Evolutionary conservation across 2,329 filamentous ascomycete species (phyloP).

Genomic region (Cordyceps farinosa): DNA sequence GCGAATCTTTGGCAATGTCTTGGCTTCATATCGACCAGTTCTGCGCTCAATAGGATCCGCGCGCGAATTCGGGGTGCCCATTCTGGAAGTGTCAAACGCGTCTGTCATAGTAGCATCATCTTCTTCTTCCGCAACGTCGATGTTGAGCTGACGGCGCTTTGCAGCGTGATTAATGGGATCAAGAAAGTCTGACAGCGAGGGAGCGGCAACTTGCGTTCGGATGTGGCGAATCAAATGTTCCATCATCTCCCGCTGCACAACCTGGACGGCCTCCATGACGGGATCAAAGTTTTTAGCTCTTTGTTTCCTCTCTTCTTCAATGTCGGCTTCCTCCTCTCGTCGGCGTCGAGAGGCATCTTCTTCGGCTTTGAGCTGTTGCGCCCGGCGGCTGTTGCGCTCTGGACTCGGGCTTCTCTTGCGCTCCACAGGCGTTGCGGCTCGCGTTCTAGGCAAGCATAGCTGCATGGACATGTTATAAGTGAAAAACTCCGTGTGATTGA

Average conservation of each 20-base stretch:
- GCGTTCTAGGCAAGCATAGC: constrained; percentile 46
- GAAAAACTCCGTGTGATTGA: constrained; percentile 81
- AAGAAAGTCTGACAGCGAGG: constrained; percentile 74
- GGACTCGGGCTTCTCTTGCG: constrained; percentile 36
- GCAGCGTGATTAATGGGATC: constrained; percentile 75
- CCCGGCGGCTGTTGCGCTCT: constrained; percentile 27
- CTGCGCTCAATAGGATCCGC: constrained; percentile 59
- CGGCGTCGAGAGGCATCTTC: constrained; percentile 63
- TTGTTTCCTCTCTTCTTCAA: constrained; percentile 87
- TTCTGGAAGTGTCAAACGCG: constrained; percentile 57
- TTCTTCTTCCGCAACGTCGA: constrained; percentile 64
- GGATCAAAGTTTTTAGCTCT: constrained; percentile 86
- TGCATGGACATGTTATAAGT: constrained; percentile 92
- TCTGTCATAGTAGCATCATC: constrained; percentile 53
- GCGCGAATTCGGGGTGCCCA: constrained; percentile 63
- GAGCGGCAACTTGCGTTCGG: constrained; percentile 79
- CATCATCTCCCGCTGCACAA: constrained; percentile 74
- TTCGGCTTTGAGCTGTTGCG: constrained; percentile 43
- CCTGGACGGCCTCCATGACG: constrained; percentile 76
- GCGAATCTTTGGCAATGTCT: constrained; percentile 70
- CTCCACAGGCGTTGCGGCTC: constrained; percentile 24
- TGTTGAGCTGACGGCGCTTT: constrained; percentile 76
- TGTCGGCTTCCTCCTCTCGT: constrained; percentile 73
- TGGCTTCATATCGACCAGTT: constrained; percentile 51
- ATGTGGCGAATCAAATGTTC: constrained; percentile 88